These are phyloP conservation scores for Pythium periplocum DNA, from an alignment of 352 stramenopile genomes.

Conservation along the genomic window DNA sequence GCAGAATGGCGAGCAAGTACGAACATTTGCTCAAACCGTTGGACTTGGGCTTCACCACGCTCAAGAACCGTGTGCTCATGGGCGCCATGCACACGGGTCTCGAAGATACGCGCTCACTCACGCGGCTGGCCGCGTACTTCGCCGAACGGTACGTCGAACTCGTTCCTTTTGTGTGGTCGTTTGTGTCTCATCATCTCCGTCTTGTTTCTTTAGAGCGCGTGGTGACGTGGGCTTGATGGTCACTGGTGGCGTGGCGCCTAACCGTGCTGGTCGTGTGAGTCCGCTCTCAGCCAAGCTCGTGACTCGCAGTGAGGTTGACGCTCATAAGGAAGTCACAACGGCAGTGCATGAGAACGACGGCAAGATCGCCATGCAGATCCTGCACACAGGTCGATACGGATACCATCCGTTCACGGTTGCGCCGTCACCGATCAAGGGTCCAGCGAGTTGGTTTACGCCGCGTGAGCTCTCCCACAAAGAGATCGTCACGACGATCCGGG, in stretches of 20 bases:
- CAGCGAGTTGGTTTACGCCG: conserved; percentile 91
- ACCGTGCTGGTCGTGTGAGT: conserved; percentile 89
- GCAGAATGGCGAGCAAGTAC: conserved; percentile 56
- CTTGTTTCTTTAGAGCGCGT: conserved; percentile 45
- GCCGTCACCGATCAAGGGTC: conserved; percentile 89
- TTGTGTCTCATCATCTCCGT: too few species aligned
- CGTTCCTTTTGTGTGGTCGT: too few species aligned
- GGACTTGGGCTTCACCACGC: conserved; percentile 73
- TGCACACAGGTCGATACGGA: conserved; percentile 93
- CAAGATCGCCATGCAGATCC: conserved; percentile 90
- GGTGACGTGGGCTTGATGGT: conserved; percentile 95
- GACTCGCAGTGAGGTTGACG: conserved; percentile 81
- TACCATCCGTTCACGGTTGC: conserved; percentile 95
- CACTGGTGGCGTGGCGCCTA: conserved; percentile 91
- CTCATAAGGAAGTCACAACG: conserved; percentile 91
- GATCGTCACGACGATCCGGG: conserved; percentile 88
- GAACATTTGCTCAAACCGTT: conserved; percentile 67
- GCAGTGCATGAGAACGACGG: conserved; percentile 87
- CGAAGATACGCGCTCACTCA: conserved; percentile 74
- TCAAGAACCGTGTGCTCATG: conserved; percentile 88
- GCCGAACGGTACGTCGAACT: conserved; percentile 60
- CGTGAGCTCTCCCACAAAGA: conserved; percentile 73
- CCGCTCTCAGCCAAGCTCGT: conserved; percentile 93
- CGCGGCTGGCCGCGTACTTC: conserved; percentile 93
- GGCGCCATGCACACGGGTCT: conserved; percentile 91